phyloP scores from a whole-genome alignment of 306 rosid species.

The Inga oerstediana region DNA sequence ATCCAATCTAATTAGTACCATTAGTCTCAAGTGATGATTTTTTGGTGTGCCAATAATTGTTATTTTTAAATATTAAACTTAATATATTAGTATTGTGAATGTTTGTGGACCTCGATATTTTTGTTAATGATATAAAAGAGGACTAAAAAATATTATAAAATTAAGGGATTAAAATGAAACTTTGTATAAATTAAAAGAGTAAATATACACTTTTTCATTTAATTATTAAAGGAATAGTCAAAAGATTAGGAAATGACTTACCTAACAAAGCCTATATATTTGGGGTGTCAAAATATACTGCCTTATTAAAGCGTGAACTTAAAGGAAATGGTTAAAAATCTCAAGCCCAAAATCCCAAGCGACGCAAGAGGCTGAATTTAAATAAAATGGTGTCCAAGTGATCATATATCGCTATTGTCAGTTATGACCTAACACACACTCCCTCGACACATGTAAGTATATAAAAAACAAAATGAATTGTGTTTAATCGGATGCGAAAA shows the following conservation, averaged over 20 bases:
- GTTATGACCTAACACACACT: not conserved
- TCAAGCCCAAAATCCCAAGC: not conserved
- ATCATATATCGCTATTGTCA: not conserved
- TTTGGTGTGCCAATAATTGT: no score
- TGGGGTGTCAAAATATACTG: not conserved
- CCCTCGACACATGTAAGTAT: not conserved
- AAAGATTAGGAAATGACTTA: not conserved
- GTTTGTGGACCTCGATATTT: no score
- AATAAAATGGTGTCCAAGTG: not conserved
- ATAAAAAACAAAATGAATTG: not conserved
- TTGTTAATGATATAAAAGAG: no score
- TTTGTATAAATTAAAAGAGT: no score
- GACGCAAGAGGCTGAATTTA: not conserved
- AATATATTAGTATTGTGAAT: no score
- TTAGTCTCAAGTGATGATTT: no score
- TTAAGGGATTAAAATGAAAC: no score
- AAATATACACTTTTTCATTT: no score
- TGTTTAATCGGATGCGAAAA: not conserved
- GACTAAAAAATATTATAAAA: no score
- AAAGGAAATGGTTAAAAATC: not conserved
- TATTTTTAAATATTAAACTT: no score
- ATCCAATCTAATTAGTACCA: no score
- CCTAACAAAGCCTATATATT: not conserved
- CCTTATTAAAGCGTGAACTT: not conserved
- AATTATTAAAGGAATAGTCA: no score